These are phyloP conservation scores for Naganishia antarctica DNA, from an alignment of 768 basidiomycete genomes.

Conservation along the genomic window DNA sequence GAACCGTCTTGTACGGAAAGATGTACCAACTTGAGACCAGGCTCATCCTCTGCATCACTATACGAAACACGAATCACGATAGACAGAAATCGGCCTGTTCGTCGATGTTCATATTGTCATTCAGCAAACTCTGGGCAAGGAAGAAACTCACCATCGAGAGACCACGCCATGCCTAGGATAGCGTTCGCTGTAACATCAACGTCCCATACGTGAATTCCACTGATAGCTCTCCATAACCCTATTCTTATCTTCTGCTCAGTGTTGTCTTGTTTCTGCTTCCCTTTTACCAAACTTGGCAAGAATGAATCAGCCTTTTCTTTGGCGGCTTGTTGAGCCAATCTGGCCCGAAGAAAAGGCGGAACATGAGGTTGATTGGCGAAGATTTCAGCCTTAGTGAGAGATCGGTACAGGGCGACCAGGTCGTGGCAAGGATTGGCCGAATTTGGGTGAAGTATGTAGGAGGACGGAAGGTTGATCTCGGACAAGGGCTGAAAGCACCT, in stretches of 20 bases:
- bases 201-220: constrained; percentile 13
- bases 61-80: not conserved
- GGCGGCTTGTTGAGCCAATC: constrained; percentile 14
- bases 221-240: constrained; percentile 7
- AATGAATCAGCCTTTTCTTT: constrained; percentile 16
- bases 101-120: not conserved
- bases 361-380: constrained; percentile 11
- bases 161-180: constrained; percentile 8
- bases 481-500: constrained; percentile 4
- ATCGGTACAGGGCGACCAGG: constrained; percentile 13
- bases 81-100: not conserved
- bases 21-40: not conserved
- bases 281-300: constrained; percentile 13
- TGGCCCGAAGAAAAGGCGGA: constrained; percentile 1
- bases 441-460: constrained; percentile 6
- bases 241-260: constrained; percentile 10
- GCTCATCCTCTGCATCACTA: not conserved
- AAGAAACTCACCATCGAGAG: not conserved
- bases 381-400: not conserved
- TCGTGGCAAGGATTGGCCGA: constrained; percentile 14
- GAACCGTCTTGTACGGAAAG: constrained; percentile 15
- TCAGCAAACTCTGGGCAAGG: not conserved
- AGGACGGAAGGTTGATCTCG: constrained; percentile 9
- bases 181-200: not conserved
- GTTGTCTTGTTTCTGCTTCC: constrained; percentile 16